phyloP scores from a whole-genome alignment of 257 asterid genomes.

The Solanum acaule region DNA sequence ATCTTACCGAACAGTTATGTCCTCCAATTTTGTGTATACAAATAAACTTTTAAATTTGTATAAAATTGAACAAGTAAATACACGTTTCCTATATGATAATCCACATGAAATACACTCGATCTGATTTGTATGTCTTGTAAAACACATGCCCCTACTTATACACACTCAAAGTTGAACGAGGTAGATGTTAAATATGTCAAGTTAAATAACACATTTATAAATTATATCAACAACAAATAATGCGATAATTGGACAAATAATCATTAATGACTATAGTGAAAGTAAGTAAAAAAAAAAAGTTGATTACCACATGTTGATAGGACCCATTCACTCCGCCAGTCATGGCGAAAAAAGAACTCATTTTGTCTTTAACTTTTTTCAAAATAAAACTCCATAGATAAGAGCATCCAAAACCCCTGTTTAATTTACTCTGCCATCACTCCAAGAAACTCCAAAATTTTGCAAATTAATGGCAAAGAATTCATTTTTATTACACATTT shows the following conservation, averaged over 20 bases:
- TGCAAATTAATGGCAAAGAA: slow-evolving; percentile 22
- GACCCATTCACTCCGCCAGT: slow-evolving; percentile 37
- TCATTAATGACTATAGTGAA: not conserved
- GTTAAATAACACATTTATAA: not conserved
- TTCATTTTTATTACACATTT: slow-evolving; percentile 3
- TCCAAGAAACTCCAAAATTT: not conserved
- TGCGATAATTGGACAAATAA: not conserved
- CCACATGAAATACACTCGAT: fast-evolving
- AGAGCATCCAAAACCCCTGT: not conserved
- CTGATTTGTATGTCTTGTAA: not conserved
- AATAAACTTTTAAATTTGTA: fast-evolving
- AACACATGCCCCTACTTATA: fast-evolving
- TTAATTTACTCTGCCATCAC: not conserved
- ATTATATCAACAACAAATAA: not conserved
- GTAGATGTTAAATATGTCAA: not conserved
- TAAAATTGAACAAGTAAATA: fast-evolving
- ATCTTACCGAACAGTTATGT: fast-evolving
- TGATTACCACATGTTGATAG: slow-evolving; percentile 4
- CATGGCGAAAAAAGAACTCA: slow-evolving; percentile 30
- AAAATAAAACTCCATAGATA: not conserved
- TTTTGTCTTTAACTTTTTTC: slow-evolving; percentile 5
- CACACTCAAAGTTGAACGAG: too few species aligned
- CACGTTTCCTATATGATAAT: fast-evolving
- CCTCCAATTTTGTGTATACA: not conserved
- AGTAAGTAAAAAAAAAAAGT: not conserved